These are phyloP conservation scores for Rhododendron simsii DNA, from an alignment of 148 eudicot genomes.

Conservation along the genomic window DNA sequence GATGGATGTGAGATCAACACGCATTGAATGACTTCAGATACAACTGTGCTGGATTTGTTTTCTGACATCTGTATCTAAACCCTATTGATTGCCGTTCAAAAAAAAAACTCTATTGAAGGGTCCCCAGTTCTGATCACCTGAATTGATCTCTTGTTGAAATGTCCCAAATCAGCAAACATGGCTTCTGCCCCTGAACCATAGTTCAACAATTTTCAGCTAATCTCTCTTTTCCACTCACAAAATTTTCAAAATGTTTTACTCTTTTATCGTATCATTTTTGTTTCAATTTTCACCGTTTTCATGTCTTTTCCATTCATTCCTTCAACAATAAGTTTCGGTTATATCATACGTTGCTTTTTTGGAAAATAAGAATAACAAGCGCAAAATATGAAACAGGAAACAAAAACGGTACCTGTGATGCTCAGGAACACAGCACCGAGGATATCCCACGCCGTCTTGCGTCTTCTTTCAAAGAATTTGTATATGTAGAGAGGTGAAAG, in stretches of 20 bases:
- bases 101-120: not conserved
- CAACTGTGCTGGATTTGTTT: not conserved
- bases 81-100: too few relatives aligned
- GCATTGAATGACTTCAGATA: not conserved
- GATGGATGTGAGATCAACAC: not conserved
- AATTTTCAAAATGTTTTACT: too few relatives aligned
- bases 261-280: not conserved
- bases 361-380: not conserved
- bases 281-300: too few relatives aligned
- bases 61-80: not conserved
- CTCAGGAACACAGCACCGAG: slow-evolving; percentile 34
- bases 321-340: not conserved
- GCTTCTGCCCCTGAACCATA: slow-evolving; percentile 36
- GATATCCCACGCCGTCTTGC: slow-evolving; percentile 19
- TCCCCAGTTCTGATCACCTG: slow-evolving; percentile 9
- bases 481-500: slow-evolving; percentile 31
- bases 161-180: slow-evolving; percentile 48
- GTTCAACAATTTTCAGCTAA: not conserved
- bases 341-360: not conserved
- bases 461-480: slow-evolving; percentile 14
- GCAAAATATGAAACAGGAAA: not conserved
- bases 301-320: not conserved
- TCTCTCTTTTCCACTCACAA: not conserved
- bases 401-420: slow-evolving; percentile 26
- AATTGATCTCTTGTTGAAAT: slow-evolving; percentile 31